Evolutionary conservation across 2,329 filamentous ascomycete genomes (phyloP).

Genomic region (Ceratocystis papillata): DNA sequence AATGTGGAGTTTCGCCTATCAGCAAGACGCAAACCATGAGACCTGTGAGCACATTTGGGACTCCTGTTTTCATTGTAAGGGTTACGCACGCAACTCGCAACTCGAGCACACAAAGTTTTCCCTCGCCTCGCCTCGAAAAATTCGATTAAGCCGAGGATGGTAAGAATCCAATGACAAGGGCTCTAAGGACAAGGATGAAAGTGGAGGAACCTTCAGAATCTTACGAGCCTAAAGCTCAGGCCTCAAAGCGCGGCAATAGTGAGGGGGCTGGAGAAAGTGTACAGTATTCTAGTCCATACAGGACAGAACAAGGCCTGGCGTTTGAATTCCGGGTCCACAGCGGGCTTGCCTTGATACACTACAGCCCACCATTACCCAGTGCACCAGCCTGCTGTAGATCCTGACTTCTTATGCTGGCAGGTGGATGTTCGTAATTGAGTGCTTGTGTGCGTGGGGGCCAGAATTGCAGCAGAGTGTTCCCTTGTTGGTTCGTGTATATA

Average conservation of each 20-base stretch:
- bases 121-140: not conserved
- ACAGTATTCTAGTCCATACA: not conserved
- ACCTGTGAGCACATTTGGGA: too few species aligned
- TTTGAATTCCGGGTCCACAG: not conserved
- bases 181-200: not conserved
- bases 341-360: not conserved
- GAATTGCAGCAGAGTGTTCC: not conserved
- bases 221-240: too few species aligned
- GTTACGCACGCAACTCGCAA: not conserved
- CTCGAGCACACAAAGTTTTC: not conserved
- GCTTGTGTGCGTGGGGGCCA: not conserved
- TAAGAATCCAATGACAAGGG: not conserved
- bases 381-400: conserved; percentile 4
- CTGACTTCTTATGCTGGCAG: too few species aligned
- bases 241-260: not conserved
- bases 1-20: too few species aligned
- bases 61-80: not conserved
- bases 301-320: not conserved
- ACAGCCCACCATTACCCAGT: not conserved
- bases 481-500: not conserved
- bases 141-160: not conserved
- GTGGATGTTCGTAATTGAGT: too few species aligned
- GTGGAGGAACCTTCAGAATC: too few species aligned
- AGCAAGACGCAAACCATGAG: too few species aligned
- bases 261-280: not conserved